These are phyloP conservation scores for Salix arbutifolia DNA, from an alignment of 345 rosid genomes.

Conservation along the genomic window DNA sequence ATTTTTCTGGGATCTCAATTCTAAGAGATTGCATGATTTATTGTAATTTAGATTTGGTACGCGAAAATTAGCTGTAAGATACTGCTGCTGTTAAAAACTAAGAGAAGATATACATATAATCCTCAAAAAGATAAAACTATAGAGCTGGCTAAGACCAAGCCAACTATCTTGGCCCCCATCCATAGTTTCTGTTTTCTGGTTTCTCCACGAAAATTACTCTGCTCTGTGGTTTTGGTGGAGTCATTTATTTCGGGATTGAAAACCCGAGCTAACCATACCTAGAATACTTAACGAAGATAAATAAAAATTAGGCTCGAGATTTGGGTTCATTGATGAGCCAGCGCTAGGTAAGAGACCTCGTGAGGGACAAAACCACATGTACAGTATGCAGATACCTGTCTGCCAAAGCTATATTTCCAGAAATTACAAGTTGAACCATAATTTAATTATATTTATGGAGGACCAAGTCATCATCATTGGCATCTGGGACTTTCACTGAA, in stretches of 20 bases:
- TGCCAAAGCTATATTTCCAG: not conserved
- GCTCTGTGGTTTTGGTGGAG: not conserved
- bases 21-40: no score
- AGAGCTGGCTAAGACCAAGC: not conserved
- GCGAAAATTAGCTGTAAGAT: no score
- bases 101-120: no score
- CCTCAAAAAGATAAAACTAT: no score
- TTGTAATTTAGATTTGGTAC: no score
- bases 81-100: no score
- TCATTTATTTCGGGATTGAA: not conserved
- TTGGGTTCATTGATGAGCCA: not conserved
- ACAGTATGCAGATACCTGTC: not conserved
- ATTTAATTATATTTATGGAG: not conserved
- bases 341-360: not conserved
- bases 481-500: constrained; percentile 17
- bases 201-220: not conserved
- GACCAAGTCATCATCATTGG: not conserved
- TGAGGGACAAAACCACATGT: not conserved
- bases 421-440: not conserved
- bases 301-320: not conserved
- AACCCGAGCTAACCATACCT: not conserved
- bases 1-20: no score
- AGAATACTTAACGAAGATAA: not conserved
- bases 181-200: rapidly evolving
- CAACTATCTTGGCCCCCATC: not conserved